Percentiles rank a stretch among this genome's conserved stretches.
phyloP scores from a whole-genome alignment of 495 filamentous ascomycete genomes.

The Penicillium coffeae region DNA sequence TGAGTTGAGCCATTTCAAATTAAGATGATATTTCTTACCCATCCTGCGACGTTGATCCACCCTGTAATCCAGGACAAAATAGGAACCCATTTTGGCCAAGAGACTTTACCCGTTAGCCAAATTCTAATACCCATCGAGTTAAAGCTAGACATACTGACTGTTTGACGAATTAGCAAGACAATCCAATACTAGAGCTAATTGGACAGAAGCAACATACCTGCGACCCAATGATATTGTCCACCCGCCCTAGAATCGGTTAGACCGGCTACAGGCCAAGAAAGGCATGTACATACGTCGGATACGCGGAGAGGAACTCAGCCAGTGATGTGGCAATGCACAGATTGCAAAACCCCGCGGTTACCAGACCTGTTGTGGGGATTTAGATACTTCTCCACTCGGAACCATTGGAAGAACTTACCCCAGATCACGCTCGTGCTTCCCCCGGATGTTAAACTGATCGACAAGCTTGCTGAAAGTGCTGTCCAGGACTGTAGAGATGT shows the following conservation, averaged over 20 bases:
- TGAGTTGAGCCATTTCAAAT: neutral
- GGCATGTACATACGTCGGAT: slow-evolving; percentile 51
- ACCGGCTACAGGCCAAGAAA: neutral
- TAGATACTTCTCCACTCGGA: neutral
- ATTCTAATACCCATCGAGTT: no score
- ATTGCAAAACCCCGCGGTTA: slow-evolving; percentile 67
- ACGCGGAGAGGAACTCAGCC: slow-evolving; percentile 67
- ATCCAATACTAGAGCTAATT: neutral
- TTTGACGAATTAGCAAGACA: neutral
- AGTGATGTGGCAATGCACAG: slow-evolving; percentile 63
- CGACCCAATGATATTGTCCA: slow-evolving; percentile 72
- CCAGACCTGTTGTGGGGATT: slow-evolving; percentile 39
- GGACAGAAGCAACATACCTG: slow-evolving; percentile 34
- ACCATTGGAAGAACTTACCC: slow-evolving; percentile 23
- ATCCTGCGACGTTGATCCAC: slow-evolving; percentile 70
- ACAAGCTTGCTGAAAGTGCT: slow-evolving; percentile 42
- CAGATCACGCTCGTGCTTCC: slow-evolving; percentile 44
- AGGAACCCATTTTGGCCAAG: slow-evolving; percentile 54
- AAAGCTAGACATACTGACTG: slow-evolving; percentile 29
- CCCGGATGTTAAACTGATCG: slow-evolving; percentile 41
- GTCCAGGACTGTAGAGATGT: slow-evolving; percentile 35
- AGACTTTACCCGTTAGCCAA: no score
- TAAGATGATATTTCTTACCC: slow-evolving; percentile 41
- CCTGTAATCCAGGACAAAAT: slow-evolving; percentile 65
- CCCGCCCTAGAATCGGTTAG: slow-evolving; percentile 33